phyloP scores from a whole-genome alignment of 2,329 filamentous ascomycete species.

The Thelonectria olida region DNA sequence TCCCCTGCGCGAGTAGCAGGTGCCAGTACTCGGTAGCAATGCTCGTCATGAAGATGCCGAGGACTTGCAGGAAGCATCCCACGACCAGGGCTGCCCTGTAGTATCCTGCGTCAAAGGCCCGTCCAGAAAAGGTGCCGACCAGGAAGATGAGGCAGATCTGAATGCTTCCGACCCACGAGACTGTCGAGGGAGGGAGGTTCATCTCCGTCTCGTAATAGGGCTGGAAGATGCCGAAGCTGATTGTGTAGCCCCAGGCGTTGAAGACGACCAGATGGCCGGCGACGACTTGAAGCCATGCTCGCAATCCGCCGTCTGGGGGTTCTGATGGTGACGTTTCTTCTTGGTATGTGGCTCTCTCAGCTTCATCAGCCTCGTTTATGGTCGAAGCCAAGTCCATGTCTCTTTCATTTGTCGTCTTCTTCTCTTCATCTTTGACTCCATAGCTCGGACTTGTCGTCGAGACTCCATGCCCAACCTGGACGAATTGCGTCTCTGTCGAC shows the following conservation, averaged over 20 bases:
- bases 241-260: constrained; percentile 51
- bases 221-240: constrained; percentile 51
- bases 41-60: constrained; percentile 57
- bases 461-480: background rate
- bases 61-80: constrained; percentile 53
- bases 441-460: background rate
- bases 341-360: background rate
- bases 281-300: constrained; percentile 51
- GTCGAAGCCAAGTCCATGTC: constrained; percentile 13
- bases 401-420: background rate
- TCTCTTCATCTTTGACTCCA: background rate
- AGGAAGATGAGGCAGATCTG: constrained; percentile 55
- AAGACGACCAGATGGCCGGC: constrained; percentile 50
- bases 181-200: constrained; percentile 44
- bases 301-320: constrained; percentile 48
- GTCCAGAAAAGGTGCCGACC: constrained; percentile 52
- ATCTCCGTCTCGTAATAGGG: constrained; percentile 50
- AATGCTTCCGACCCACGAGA: constrained; percentile 61
- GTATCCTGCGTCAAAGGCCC: constrained; percentile 54
- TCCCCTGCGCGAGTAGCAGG: constrained; percentile 60
- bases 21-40: constrained; percentile 56
- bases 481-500: background rate
- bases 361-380: background rate
- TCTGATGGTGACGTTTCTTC: background rate
- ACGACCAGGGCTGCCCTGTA: constrained; percentile 44